Percentiles rank a stretch among this genome's conserved stretches.
Conservation (phyloP, 192 early-diverging fungal species). For the Coemansia sp. region DNA sequence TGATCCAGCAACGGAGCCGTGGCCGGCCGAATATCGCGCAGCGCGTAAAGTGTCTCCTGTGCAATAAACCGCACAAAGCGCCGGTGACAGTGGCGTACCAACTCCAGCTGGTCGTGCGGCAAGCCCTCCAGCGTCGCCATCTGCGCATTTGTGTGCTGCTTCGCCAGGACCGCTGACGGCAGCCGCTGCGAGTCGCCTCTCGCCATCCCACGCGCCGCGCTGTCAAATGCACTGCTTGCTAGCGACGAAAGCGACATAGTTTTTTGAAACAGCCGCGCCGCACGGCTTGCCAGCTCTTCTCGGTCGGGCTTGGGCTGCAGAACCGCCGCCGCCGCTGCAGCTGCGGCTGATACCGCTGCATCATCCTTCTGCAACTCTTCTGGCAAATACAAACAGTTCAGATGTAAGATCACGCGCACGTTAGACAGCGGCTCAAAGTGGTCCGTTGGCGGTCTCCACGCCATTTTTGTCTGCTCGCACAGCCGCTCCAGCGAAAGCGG, state of each 20-base stretch:
- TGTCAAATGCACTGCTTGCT: conserved; percentile 27
- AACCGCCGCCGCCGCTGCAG: conserved; percentile 15
- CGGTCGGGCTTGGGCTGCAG: conserved; percentile 33
- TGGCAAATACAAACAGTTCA: conserved; percentile 50
- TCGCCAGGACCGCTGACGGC: conserved; percentile 39
- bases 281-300: conserved; percentile 32
- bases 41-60: conserved; percentile 47
- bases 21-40: conserved; percentile 48
- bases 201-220: conserved; percentile 3
- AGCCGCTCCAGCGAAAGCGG: conserved; percentile 45
- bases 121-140: conserved; percentile 44
- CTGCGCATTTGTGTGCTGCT: conserved; percentile 40
- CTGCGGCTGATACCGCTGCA: background rate
- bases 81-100: conserved; percentile 46
- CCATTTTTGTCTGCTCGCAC: conserved; percentile 44
- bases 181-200: conserved; percentile 12
- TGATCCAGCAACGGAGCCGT: conserved; percentile 43
- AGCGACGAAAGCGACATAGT: conserved; percentile 53
- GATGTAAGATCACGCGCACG: conserved; percentile 49
- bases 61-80: conserved; percentile 48
- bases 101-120: conserved; percentile 45
- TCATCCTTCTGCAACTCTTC: conserved; percentile 9
- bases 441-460: conserved; percentile 47
- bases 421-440: conserved; percentile 49
- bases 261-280: conserved; percentile 42